Evolutionary conservation across 768 basidiomycete species (phyloP), one percentile per base, ranked within the genome.

Genomic region (Gloeophyllum trabeum): DNA sequence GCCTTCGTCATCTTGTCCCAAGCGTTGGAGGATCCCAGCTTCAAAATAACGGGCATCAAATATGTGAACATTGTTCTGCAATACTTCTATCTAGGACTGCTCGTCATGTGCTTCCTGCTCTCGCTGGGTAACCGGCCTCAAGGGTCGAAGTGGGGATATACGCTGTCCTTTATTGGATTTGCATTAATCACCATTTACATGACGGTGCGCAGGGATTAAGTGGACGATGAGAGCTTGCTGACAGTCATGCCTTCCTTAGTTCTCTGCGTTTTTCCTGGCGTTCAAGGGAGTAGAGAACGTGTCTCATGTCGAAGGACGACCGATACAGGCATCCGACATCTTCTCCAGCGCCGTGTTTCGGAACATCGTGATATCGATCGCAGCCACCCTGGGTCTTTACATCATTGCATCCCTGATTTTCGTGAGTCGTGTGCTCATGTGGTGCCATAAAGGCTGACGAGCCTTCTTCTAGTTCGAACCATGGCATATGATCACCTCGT

Each of bases 401-500:
- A 54, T 96, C 39, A 23, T 88, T 35, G 72, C 93, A 0, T 87
- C 82, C 3, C 50, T 98, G 6, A 71, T 93, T 38, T 91, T 91
- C 62, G 87, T 92, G 54, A 54, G 91, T 75, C 6, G 24, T 46
- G n/a, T 24, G 28, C 24, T 19, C 4, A n/a, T 34, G 30, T 19
- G 23, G 6, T 22, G 23, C 24, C 23, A 25, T 23, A 38, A 4
- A 18, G 39, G 18, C 35, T 45, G 23, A 46, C 34, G 35, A 25
- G 38, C 36, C 6, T 26, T 23, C n/a, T 42, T 54, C 37, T 55
- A 94, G 80, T 80, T 96, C 51, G 92, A 98, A 51, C 94, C 94
- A 2, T 96, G 92, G 90, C 96, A 99, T 58, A 87, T 99, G 90
- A 70, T 99, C 53, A 97, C 96, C 0, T 89, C 85, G 4, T 93